A percentile compares a stretch with the other conserved stretches of the same genome.
Conservation (phyloP, 163 green algal species). For the Chlamydomonas reinhardtii region DNA sequence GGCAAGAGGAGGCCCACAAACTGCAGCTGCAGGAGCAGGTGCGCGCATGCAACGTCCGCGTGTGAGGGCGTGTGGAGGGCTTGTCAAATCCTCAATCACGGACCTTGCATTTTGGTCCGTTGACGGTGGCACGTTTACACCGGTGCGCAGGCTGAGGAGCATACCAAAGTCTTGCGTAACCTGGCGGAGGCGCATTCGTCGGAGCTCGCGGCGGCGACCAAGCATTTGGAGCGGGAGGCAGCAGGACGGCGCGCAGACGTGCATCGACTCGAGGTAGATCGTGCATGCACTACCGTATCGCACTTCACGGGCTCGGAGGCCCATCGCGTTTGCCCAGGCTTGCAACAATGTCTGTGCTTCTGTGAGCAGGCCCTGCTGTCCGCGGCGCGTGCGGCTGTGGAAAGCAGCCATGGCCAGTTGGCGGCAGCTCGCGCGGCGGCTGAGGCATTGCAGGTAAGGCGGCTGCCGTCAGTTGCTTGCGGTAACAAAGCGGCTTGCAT, state of each 20-base stretch:
- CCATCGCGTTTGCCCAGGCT: no score
- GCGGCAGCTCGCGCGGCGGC: constrained; percentile 17
- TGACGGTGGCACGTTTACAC: no score
- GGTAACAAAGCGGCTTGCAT: no score
- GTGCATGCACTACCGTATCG: not conserved
- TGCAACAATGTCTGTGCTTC: no score
- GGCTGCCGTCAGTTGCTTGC: not conserved
- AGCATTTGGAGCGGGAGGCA: constrained; percentile 23
- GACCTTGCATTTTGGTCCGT: no score
- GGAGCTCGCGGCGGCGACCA: not conserved
- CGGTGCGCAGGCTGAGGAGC: constrained; percentile 5
- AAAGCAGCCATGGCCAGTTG: constrained; percentile 6
- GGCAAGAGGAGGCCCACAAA: constrained; percentile 24
- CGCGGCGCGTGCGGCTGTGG: not conserved
- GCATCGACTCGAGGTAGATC: constrained; percentile 36
- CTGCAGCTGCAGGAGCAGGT: constrained; percentile 11
- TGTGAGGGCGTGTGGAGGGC: no score
- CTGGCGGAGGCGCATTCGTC: not conserved
- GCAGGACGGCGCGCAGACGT: not conserved
- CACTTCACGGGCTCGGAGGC: no score
- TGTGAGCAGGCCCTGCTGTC: constrained; percentile 16
- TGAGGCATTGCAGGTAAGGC: constrained; percentile 23
- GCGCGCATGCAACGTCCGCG: not conserved
- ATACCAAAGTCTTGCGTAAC: not conserved
- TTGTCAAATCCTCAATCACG: no score